Conservation (phyloP, 768 basidiomycete species). For the Auriscalpium microsporum region DNA sequence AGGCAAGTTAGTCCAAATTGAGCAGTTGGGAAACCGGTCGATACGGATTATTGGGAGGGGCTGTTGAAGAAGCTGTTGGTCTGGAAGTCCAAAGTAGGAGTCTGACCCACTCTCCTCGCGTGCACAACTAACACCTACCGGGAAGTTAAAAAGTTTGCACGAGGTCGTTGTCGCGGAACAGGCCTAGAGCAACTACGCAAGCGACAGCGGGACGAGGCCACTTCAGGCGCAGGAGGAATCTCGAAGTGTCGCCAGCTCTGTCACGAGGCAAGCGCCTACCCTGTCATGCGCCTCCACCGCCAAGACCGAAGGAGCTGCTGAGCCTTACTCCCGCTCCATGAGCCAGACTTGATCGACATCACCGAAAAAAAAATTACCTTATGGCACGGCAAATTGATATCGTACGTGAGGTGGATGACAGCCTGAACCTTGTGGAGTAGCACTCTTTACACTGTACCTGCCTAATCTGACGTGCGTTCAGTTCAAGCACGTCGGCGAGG, state of each 20-base stretch:
- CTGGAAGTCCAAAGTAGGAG: conserved; percentile 86
- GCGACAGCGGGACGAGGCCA: conserved; percentile 93
- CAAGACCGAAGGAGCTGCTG: conserved; percentile 50
- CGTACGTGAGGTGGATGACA: conserved; percentile 59
- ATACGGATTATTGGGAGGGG: conserved; percentile 97
- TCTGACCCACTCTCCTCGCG: no score
- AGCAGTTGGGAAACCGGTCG: conserved; percentile 86
- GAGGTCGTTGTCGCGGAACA: conserved; percentile 95
- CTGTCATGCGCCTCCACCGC: conserved; percentile 25
- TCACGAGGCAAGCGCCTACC: conserved; percentile 36
- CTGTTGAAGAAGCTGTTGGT: conserved; percentile 87
- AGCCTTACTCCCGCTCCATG: conserved; percentile 81
- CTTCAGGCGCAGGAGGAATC: conserved; percentile 86
- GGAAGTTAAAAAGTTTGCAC: conserved; percentile 85
- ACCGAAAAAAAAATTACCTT: conserved; percentile 51
- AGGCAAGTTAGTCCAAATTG: conserved; percentile 78
- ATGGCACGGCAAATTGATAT: conserved; percentile 80
- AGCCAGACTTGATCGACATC: conserved; percentile 73
- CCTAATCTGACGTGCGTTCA: conserved; percentile 22
- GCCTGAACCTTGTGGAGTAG: conserved; percentile 38
- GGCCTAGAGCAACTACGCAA: conserved; percentile 92
- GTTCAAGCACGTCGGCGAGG: conserved; percentile 75
- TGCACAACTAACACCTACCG: conserved; percentile 23
- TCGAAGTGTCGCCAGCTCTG: conserved; percentile 64
- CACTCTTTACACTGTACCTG: neutral